A percentile compares a stretch with the other conserved stretches of the same genome.
Conservation (phyloP, 331 rosid species). For the Arachis monticola region DNA sequence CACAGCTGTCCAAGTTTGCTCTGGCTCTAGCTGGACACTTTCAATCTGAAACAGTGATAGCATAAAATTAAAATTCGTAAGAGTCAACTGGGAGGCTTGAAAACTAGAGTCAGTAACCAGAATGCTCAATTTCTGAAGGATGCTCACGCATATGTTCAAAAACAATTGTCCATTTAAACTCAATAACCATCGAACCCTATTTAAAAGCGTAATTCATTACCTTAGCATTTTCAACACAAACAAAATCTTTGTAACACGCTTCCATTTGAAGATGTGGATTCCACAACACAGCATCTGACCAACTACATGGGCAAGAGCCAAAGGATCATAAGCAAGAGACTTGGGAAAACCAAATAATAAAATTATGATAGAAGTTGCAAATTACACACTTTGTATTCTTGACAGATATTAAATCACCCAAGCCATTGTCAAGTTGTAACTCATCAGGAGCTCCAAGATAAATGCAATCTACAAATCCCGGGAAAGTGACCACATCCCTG, state of each 20-base stretch:
- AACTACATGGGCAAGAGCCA: conserved; percentile 54
- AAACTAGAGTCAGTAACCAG: conserved; percentile 16
- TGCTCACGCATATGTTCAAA: conserved; percentile 19
- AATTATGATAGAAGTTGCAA: conserved; percentile 29
- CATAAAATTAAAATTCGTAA: conserved; percentile 25
- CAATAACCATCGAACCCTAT: conserved; percentile 13
- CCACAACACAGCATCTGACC: conserved; percentile 96
- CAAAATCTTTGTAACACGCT: conserved; percentile 91
- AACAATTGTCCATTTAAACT: conserved; percentile 5
- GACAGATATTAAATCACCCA: conserved; percentile 79
- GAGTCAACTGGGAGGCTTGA: conserved; percentile 19
- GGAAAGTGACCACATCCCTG: conserved; percentile 86
- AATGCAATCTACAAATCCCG: conserved; percentile 94
- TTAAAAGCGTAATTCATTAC: conserved; percentile 48
- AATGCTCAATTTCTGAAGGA: conserved; percentile 18
- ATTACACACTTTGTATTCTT: conserved; percentile 72
- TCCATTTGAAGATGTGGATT: conserved; percentile 92
- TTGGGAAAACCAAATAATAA: conserved; percentile 36
- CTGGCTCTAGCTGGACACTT: conserved; percentile 72
- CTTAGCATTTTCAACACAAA: conserved; percentile 97
- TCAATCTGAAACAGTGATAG: conserved; percentile 63
- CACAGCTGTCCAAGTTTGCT: conserved; percentile 85
- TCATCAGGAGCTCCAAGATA: conserved; percentile 75
- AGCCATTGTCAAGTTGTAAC: conserved; percentile 78
- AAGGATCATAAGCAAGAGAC: conserved; percentile 28